phyloP scores from a whole-genome alignment of 73 alveolate species.

The Paramecium biaurelia region DNA sequence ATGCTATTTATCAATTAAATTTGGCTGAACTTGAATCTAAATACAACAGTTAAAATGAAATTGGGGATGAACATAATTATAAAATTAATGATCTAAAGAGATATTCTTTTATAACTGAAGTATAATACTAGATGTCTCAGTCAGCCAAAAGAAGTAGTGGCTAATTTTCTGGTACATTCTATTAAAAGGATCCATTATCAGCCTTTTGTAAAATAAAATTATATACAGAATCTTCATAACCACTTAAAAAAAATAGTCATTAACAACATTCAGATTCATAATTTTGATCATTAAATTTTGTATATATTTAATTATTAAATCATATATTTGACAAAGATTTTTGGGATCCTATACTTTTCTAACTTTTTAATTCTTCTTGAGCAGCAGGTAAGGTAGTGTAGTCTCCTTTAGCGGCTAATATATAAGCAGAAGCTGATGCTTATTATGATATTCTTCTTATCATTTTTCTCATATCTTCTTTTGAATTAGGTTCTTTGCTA shows the following conservation, averaged over 20 bases:
- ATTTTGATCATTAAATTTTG: not conserved
- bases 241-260: not conserved
- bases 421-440: not conserved
- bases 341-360: not conserved
- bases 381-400: not conserved
- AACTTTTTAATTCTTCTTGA: not conserved
- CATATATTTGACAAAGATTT: not conserved
- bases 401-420: not conserved
- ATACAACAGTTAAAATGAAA: not conserved
- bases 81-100: not conserved
- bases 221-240: not conserved
- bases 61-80: not conserved
- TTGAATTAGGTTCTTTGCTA: not conserved
- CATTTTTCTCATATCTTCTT: not conserved
- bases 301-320: not conserved
- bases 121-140: not conserved
- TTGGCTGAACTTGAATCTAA: not conserved
- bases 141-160: slow-evolving; percentile 13
- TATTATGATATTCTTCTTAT: not conserved
- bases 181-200: not conserved
- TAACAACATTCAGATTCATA: not conserved
- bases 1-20: not conserved
- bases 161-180: not conserved
- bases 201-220: not conserved
- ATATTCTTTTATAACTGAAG: not conserved